These are phyloP conservation scores for Noccaea bulbosa DNA, from an alignment of 345 rosid species.

Conservation along the genomic window DNA sequence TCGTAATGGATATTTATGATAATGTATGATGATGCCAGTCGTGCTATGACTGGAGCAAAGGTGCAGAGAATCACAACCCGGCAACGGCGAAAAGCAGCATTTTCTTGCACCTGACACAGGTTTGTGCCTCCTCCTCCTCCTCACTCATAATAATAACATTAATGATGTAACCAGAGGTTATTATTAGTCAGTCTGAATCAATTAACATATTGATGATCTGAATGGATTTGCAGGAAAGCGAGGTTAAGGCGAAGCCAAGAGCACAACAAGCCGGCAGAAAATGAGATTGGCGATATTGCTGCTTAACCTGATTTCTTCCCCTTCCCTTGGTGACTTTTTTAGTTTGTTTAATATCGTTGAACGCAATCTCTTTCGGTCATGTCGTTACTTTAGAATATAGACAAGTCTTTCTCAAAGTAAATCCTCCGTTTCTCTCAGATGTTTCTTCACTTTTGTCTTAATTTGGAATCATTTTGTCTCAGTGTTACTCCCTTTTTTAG, in stretches of 20 bases:
- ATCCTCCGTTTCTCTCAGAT: not conserved
- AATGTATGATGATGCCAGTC: slow-evolving; percentile 11
- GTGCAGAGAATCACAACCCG: slow-evolving; percentile 49
- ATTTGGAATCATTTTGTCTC: not conserved
- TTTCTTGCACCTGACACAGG: slow-evolving; percentile 46
- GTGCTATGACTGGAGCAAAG: slow-evolving; percentile 97
- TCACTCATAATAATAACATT: not conserved
- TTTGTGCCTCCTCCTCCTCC: not conserved
- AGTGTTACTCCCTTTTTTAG: too few relatives aligned
- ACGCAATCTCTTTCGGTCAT: not conserved
- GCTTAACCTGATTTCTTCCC: not conserved
- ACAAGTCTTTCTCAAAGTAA: not conserved
- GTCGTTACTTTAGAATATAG: too few relatives aligned
- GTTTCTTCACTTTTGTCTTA: not conserved
- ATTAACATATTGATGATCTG: not conserved
- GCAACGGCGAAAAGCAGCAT: slow-evolving; percentile 45
- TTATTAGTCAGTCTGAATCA: not conserved
- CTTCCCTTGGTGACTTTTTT: not conserved
- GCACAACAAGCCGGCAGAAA: slow-evolving; percentile 57
- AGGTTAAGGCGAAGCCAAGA: slow-evolving; percentile 89
- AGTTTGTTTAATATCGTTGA: not conserved
- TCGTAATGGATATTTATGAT: too few relatives aligned
- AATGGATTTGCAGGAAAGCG: slow-evolving; percentile 62
- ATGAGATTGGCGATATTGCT: slow-evolving; percentile 37
- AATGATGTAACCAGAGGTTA: not conserved